Base-by-base conservation (phyloP, 2,329 filamentous ascomycete genomes). In the Domatiomyces globalis region DNA sequence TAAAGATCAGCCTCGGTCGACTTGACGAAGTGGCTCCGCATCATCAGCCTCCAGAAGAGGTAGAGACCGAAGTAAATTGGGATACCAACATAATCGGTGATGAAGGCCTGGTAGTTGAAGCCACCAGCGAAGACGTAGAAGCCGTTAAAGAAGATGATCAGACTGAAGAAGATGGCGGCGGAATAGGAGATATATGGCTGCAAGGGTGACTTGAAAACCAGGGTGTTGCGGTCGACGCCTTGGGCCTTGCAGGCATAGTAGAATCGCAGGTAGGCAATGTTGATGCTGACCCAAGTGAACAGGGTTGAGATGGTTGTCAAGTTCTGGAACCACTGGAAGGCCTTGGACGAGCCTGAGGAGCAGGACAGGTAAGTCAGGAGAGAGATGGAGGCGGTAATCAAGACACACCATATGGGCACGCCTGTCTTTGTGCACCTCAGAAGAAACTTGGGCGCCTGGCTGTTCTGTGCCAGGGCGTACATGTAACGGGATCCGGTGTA, bases 141-240 rank as follows among this genome's bases (percentile, higher is more conserved):
- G 80, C 80, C 77, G n/a, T 84, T 87, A 51, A 86, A 73, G 5
- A 87, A 64, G 50, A 85, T 81, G 27, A 82, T 66, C 43, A 78
- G 66, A 58, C 71, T 76, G 54, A 65, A 76, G 67, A 67, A 62
- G 1, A 60, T 25, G 5, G 85, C 66, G 0, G 78, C 79, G 43
- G 80, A 78, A 60, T 75, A 87, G 0, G 84, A 82, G 0, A 78
- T 75, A 59, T 81, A 87, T 0, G 85, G 85, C 69, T 87, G 84
- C 39, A 77, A 71, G 45, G 73, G 74, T 0, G 80, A 78, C 55
- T 75, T 79, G 69, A 85, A 88, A 0, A 84, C 83, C 17, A 89
- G 68, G 0, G 73, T 72, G 39, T 80, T 74, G 5, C 84, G 76
- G 58, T 80, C 76, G 20, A 88, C 71, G 0, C 83, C 83, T 61